These are phyloP conservation scores for Effrenium voratum DNA, from an alignment of 73 alveolate species.

Conservation along the genomic window DNA sequence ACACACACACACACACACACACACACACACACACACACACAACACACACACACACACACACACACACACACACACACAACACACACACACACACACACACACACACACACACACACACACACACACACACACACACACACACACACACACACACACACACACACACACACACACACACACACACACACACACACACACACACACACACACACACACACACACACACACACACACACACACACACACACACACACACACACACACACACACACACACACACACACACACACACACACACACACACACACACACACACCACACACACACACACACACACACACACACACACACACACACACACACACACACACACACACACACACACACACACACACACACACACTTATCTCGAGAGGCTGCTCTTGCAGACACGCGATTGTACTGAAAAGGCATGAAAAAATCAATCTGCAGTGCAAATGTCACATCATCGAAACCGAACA, in stretches of 20 bases:
- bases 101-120: background rate
- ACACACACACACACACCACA: background rate
- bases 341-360: background rate
- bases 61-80: too few relatives aligned
- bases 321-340: background rate
- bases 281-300: too few relatives aligned
- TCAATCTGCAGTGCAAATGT: too few relatives aligned
- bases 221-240: background rate
- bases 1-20: background rate
- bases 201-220: background rate
- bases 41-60: background rate
- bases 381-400: background rate
- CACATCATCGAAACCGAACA: too few relatives aligned
- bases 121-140: background rate
- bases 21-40: background rate
- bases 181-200: background rate
- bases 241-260: background rate
- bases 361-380: background rate
- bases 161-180: too few relatives aligned
- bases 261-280: background rate
- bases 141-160: background rate
- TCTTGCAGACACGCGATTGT: too few relatives aligned
- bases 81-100: background rate
- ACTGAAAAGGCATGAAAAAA: too few relatives aligned
- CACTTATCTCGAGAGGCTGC: too few relatives aligned